Base-by-base conservation (phyloP, 1,139 yeast genomes). In the Yamadazyma dendronema region DNA sequence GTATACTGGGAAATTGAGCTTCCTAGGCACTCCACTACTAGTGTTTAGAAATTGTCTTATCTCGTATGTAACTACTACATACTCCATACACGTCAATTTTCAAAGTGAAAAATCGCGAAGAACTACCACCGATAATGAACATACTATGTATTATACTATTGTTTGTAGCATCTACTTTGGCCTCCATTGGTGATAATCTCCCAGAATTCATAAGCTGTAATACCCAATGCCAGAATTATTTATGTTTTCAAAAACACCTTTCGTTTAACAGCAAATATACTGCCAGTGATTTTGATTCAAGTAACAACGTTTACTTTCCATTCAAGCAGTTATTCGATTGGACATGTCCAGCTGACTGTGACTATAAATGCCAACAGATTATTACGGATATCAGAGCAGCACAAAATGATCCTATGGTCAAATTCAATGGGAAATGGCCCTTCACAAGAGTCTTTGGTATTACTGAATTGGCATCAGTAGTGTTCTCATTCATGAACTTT, bases 401-500 rank as follows among this genome's bases (percentile, higher is more conserved):
- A 6, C 30, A 39, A 0, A 56, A 57, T 2, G 43, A 48, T 11
- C 56, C 57, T 2, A 53, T 65, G 53, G 72, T 69, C 10, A 72
- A 71, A 41, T 71, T 68, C 43, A 56, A 59, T 39, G 77, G 77
- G 7, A 71, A 71, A 44, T 71, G 77, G 77, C 76, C 76, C 3
- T 71, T 71, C 42, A 41, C 38, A 9, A 49, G 74, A 31, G 48
- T 67, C 2, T 49, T 61, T 14, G 75, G 75, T 2, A 50, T 65
- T 16, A 70, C 70, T 26, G 77, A 71, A 44, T 30, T 68, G 24
- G 58, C 60, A 32, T 62, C 69, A 37, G 61, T 59, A 9, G 22
- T 69, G 4, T 69, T 70, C 42, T 67, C 73, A 8, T 19, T 66
- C 22, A 65, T 63, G 9, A 71, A 71, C 42, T 57, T 68, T n/a